A percentile compares a stretch with the other conserved stretches of the same genome.
phyloP scores from a whole-genome alignment of 2,329 filamentous ascomycete genomes.

The Esteya vermicola region DNA sequence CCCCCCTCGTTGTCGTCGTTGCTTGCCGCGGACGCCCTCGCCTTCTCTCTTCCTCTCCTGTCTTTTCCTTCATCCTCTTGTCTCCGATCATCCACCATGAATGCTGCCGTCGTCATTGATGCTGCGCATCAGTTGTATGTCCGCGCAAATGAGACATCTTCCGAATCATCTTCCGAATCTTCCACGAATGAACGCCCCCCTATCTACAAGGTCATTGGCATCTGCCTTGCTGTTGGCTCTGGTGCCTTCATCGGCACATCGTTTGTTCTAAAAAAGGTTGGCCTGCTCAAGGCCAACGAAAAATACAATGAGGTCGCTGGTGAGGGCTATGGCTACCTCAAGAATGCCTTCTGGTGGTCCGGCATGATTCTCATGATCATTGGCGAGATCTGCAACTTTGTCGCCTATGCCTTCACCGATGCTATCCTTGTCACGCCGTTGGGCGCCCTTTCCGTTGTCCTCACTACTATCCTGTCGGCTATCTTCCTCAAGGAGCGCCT shows the following conservation, averaged over 20 bases:
- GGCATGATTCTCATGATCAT: conserved; percentile 97
- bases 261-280: conserved; percentile 91
- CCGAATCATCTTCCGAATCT: conserved; percentile 5
- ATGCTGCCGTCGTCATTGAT: conserved; percentile 14
- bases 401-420: conserved; percentile 92
- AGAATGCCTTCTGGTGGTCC: conserved; percentile 87
- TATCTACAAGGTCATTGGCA: conserved; percentile 73
- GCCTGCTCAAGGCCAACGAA: conserved; percentile 78
- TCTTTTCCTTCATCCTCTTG: background rate
- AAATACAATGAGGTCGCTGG: conserved; percentile 95
- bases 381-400: conserved; percentile 93
- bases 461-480: conserved; percentile 79
- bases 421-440: conserved; percentile 89
- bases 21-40: background rate
- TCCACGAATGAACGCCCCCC: conserved; percentile 26
- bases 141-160: conserved; percentile 21
- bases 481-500: conserved; percentile 93
- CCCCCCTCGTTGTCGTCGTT: no score
- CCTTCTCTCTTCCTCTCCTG: background rate
- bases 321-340: conserved; percentile 93
- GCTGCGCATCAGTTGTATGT: conserved; percentile 26
- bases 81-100: conserved; percentile 12
- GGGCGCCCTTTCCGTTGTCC: conserved; percentile 81
- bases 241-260: conserved; percentile 88
- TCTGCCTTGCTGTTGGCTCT: conserved; percentile 71